A percentile compares a stretch with the other conserved stretches of the same genome.
phyloP scores from a whole-genome alignment of 768 basidiomycete species.

The Auriculariales sp. region DNA sequence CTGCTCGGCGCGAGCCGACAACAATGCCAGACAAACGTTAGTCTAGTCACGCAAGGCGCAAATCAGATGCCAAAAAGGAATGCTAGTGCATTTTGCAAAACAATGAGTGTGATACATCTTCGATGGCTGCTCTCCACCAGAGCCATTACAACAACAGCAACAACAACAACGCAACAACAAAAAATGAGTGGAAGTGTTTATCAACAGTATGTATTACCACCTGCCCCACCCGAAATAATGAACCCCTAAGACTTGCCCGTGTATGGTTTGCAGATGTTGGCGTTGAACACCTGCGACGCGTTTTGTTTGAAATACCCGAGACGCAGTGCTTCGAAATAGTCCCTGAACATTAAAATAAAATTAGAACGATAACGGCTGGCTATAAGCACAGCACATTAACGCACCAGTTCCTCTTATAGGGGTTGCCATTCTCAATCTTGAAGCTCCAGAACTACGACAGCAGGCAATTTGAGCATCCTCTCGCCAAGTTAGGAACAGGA shows the following conservation, averaged over 20 bases:
- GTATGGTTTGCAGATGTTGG: slow-evolving; percentile 50
- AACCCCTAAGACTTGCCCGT: background rate
- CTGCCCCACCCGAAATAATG: background rate
- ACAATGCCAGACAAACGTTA: too few species aligned
- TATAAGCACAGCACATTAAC: slow-evolving; percentile 8
- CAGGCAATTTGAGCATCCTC: background rate
- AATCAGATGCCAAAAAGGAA: too few species aligned
- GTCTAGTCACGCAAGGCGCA: too few species aligned
- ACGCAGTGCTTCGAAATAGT: slow-evolving; percentile 46
- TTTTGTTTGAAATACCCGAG: slow-evolving; percentile 49
- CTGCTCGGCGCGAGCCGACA: too few species aligned
- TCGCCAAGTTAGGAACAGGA: background rate
- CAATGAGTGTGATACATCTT: too few species aligned
- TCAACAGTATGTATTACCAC: background rate
- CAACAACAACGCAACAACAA: too few species aligned
- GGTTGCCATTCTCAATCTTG: slow-evolving; percentile 43
- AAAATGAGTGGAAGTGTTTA: too few species aligned
- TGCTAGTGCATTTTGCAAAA: too few species aligned
- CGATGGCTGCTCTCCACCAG: too few species aligned
- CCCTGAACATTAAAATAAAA: slow-evolving; percentile 27
- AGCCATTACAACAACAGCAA: too few species aligned
- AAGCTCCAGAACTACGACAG: slow-evolving; percentile 51
- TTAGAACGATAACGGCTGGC: background rate
- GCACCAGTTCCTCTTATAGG: slow-evolving; percentile 50
- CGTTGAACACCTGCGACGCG: slow-evolving; percentile 39